A percentile compares a stretch with the other conserved stretches of the same genome.
phyloP scores from a whole-genome alignment of 2,329 filamentous ascomycete genomes.

The Calonectria montana region DNA sequence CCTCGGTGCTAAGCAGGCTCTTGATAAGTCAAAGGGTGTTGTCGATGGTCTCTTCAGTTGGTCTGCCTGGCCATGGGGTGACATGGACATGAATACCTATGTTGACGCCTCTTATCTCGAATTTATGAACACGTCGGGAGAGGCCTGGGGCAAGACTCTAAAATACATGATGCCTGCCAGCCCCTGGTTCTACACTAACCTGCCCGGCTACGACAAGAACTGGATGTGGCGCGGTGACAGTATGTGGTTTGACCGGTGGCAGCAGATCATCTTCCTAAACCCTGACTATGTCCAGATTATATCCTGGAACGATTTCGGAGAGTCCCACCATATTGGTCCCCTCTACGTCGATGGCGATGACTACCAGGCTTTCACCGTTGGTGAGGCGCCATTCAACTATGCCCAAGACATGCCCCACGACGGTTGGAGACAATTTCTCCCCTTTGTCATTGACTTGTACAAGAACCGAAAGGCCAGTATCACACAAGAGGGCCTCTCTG shows the following conservation, averaged over 20 bases:
- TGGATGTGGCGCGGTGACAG: conserved; percentile 6
- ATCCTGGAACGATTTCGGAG: conserved; percentile 11
- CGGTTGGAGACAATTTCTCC: conserved; percentile 5
- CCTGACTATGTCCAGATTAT: conserved; percentile 12
- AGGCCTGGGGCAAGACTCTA: not conserved
- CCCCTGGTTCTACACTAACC: conserved; percentile 11
- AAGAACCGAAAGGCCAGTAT: conserved; percentile 5
- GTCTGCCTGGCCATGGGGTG: conserved; percentile 19
- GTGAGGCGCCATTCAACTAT: conserved; percentile 2
- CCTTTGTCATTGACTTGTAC: not conserved
- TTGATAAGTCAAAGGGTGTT: not conserved
- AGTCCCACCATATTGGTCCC: conserved; percentile 10
- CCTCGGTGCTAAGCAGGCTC: conserved; percentile 14
- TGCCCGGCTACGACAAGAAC: conserved; percentile 7
- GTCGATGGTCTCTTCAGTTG: conserved; percentile 19
- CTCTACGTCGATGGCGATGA: conserved; percentile 9
- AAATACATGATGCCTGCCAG: conserved; percentile 15
- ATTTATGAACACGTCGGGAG: not conserved
- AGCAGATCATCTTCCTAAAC: conserved; percentile 9
- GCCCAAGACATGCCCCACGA: conserved; percentile 6
- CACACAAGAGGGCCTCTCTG: not conserved
- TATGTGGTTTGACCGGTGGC: conserved; percentile 12
- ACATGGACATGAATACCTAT: conserved; percentile 15
- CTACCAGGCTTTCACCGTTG: not conserved
- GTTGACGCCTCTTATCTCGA: conserved; percentile 15